phyloP scores from a whole-genome alignment of 305 asterid genomes.

The Solanum hybrid region DNA sequence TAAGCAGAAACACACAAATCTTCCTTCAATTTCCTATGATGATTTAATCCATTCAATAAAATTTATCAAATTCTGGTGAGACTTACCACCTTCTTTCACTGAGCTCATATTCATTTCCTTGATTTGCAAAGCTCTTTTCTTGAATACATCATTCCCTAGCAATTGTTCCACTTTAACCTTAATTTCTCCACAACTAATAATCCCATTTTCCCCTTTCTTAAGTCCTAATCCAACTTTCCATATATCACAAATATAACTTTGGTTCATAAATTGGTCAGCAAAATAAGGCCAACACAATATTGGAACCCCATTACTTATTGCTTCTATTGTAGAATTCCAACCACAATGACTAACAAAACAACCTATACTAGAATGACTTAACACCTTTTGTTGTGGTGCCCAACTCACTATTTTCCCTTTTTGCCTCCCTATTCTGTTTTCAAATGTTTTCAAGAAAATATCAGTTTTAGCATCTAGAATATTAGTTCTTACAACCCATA shows the following conservation, averaged over 20 bases:
- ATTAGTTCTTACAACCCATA: constrained; percentile 56
- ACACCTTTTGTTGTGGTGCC: constrained; percentile 30
- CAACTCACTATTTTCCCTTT: constrained; percentile 16
- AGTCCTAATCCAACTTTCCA: constrained; percentile 23
- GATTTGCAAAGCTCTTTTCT: constrained; percentile 13
- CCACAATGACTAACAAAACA: constrained; percentile 36
- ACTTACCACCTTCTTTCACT: constrained; percentile 15
- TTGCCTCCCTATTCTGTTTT: not conserved
- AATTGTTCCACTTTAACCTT: constrained; percentile 16
- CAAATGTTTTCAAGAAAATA: constrained; percentile 17
- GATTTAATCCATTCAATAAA: constrained; percentile 16
- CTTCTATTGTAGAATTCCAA: constrained; percentile 32
- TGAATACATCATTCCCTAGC: not conserved
- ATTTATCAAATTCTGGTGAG: constrained; percentile 15
- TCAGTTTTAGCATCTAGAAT: not conserved
- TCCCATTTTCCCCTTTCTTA: constrained; percentile 8
- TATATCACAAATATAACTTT: constrained; percentile 13
- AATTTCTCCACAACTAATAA: constrained; percentile 10
- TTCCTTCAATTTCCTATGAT: not conserved
- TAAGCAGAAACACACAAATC: not conserved
- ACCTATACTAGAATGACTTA: constrained; percentile 25
- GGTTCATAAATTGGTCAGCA: constrained; percentile 12
- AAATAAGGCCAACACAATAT: constrained; percentile 19
- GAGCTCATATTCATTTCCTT: not conserved
- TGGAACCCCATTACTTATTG: constrained; percentile 7